Percentiles rank a stretch among this genome's conserved stretches.
Evolutionary conservation across 345 rosid genomes (phyloP).

Genomic region (rapeseed (Brassica napus)): Da-Ae NC_063443.1:365001-365500

Average conservation of each 20-base stretch:
- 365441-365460: conserved; percentile 29
- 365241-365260: conserved; percentile 44
- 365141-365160: conserved; percentile 42
- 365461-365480: conserved; percentile 18
- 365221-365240: conserved; percentile 40
- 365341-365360: conserved; percentile 42
- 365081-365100: conserved; percentile 47
- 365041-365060: conserved; percentile 46
- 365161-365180: conserved; percentile 68
- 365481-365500: conserved; percentile 26
- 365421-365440: conserved; percentile 47
- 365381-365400: conserved; percentile 45
- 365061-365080: conserved; percentile 52
- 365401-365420: conserved; percentile 35
- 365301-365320: conserved; percentile 50
- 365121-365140: conserved; percentile 48
- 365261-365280: conserved; percentile 42
- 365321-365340: conserved; percentile 46
- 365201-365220: conserved; percentile 38
- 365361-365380: conserved; percentile 44
- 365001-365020: conserved; percentile 34
- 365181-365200: conserved; percentile 37
- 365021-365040: background rate
- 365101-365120: conserved; percentile 44
- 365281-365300: conserved; percentile 61